A percentile compares a stretch with the other conserved stretches of the same genome.
phyloP scores from a whole-genome alignment of 2,329 filamentous ascomycete species.

The Xylaria sp. region DNA sequence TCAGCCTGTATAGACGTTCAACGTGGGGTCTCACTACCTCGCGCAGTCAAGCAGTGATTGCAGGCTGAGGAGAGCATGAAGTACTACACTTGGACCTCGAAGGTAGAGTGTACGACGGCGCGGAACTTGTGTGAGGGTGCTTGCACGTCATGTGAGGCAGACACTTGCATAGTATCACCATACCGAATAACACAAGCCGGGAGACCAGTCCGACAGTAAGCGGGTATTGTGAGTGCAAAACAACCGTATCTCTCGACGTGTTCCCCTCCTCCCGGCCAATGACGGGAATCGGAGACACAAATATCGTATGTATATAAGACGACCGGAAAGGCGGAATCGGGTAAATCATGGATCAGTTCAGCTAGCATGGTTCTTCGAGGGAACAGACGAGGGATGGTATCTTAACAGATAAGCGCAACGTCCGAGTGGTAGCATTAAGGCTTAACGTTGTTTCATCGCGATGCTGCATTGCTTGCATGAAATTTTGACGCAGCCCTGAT shows the following conservation, averaged over 20 bases:
- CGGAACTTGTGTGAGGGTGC: neutral
- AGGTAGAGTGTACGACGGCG: constrained; percentile 4
- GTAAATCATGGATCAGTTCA: neutral
- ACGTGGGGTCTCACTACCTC: constrained; percentile 11
- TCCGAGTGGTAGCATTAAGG: neutral
- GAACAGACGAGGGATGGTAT: neutral
- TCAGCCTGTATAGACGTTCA: constrained; percentile 3
- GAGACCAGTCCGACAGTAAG: constrained; percentile 10
- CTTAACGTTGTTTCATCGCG: constrained; percentile 4
- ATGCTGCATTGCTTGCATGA: constrained; percentile 8
- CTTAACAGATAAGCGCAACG: neutral
- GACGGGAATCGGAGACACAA: constrained; percentile 12
- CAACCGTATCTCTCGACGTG: constrained; percentile 1
- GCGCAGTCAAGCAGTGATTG: constrained; percentile 3
- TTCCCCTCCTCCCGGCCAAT: neutral
- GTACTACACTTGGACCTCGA: neutral
- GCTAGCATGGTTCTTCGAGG: neutral
- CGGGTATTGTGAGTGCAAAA: constrained; percentile 4
- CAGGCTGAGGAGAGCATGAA: neutral
- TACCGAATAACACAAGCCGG: neutral
- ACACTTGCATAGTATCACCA: constrained; percentile 11
- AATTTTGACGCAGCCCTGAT: constrained; percentile 5
- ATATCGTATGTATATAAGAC: neutral
- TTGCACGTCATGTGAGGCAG: constrained; percentile 1
- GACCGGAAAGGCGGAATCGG: neutral